Evolutionary conservation across 2,329 filamentous ascomycete genomes (phyloP).

Genomic region (Leptographium wingfieldii): DNA sequence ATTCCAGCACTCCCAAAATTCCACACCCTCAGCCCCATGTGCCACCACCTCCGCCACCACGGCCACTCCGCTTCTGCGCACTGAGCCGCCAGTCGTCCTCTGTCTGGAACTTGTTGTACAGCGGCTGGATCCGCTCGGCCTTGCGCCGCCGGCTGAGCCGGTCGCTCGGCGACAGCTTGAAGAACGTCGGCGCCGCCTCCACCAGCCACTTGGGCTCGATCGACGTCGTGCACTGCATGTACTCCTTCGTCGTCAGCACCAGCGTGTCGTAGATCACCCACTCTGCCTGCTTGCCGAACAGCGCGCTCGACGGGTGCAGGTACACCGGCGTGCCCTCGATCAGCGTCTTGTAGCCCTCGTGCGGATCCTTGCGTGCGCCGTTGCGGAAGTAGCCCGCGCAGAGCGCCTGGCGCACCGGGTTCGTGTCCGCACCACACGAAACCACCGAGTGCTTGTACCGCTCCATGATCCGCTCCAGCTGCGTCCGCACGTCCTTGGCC

Average conservation of each 20-base stretch:
- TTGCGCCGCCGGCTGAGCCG: slow-evolving; percentile 81
- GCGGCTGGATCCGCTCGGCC: slow-evolving; percentile 85
- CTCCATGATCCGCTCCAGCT: slow-evolving; percentile 87
- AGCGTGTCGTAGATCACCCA: slow-evolving; percentile 91
- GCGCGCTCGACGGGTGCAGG: slow-evolving; percentile 77
- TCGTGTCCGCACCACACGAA: slow-evolving; percentile 78
- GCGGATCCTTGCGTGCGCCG: slow-evolving; percentile 83
- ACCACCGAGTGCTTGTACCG: slow-evolving; percentile 73
- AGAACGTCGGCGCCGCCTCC: slow-evolving; percentile 95
- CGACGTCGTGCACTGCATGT: slow-evolving; percentile 87
- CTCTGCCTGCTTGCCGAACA: slow-evolving; percentile 93
- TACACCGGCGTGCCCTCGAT: slow-evolving; percentile 93
- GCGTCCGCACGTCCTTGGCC: slow-evolving; percentile 83
- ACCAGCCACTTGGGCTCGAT: slow-evolving; percentile 95
- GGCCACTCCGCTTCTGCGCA: slow-evolving; percentile 72
- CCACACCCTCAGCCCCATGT: slow-evolving; percentile 64
- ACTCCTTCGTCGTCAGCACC: slow-evolving; percentile 90
- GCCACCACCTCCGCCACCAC: slow-evolving; percentile 72
- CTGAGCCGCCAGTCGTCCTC: slow-evolving; percentile 94
- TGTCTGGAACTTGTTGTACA: slow-evolving; percentile 84
- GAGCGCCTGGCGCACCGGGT: slow-evolving; percentile 75
- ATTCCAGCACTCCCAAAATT: not conserved
- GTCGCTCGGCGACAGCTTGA: slow-evolving; percentile 88
- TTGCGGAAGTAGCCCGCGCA: slow-evolving; percentile 96
- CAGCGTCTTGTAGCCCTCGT: slow-evolving; percentile 95